Percentiles rank a stretch among this genome's conserved stretches.
These are phyloP conservation scores for Lentinula detonsa DNA, from an alignment of 768 basidiomycete genomes.

Conservation along the genomic window DNA sequence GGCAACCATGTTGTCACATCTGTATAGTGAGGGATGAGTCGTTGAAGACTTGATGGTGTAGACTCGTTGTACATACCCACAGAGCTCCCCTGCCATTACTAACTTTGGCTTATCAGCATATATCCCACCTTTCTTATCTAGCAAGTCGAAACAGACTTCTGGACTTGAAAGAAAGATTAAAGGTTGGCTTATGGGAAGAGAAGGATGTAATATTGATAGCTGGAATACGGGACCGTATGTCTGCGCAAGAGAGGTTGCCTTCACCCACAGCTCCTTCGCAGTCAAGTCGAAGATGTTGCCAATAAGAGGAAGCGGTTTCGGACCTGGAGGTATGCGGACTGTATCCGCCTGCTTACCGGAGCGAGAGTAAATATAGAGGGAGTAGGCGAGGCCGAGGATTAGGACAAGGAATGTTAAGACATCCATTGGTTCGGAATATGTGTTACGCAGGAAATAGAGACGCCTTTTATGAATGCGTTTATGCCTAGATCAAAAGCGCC, in stretches of 20 bases:
- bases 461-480: background rate
- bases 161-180: conserved; percentile 64
- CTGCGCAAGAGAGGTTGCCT: conserved; percentile 9
- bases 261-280: conserved; percentile 15
- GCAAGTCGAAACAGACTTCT: conserved; percentile 52
- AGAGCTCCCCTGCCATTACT: conserved; percentile 70
- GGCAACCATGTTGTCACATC: conserved; percentile 64
- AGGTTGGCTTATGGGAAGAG: conserved; percentile 52
- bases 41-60: background rate
- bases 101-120: conserved; percentile 72
- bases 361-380: background rate
- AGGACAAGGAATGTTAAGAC: conserved; percentile 15
- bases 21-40: background rate
- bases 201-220: conserved; percentile 43
- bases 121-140: conserved; percentile 65
- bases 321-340: conserved; percentile 29
- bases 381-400: background rate
- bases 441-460: no score
- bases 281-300: conserved; percentile 28
- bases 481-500: background rate
- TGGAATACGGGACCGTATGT: conserved; percentile 31
- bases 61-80: conserved; percentile 26
- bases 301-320: conserved; percentile 36
- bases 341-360: background rate
- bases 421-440: background rate